A percentile compares a stretch with the other conserved stretches of the same genome.
These are phyloP conservation scores for Kappamyces sp. DNA, from an alignment of 192 early-diverging fungal genomes.

Conservation along the genomic window DNA sequence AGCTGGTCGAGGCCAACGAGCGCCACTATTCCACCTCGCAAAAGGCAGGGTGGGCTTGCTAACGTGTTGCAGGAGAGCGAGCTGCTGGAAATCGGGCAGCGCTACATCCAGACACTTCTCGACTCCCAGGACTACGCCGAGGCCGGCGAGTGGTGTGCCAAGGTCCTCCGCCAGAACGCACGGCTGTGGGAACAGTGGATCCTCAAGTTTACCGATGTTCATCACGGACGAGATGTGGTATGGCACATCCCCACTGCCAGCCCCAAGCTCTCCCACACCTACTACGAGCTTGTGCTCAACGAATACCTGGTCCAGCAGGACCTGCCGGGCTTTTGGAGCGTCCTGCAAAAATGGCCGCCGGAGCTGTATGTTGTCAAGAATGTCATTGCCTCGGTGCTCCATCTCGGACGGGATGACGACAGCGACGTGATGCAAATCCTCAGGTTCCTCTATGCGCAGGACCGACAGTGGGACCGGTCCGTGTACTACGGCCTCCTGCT, in stretches of 20 bases:
- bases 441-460: constrained; percentile 50
- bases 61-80: neutral
- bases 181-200: constrained; percentile 89
- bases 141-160: constrained; percentile 66
- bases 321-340: constrained; percentile 45
- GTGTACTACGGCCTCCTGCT: constrained; percentile 76
- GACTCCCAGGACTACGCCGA: constrained; percentile 43
- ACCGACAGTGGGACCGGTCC: constrained; percentile 69
- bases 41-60: neutral
- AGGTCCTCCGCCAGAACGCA: constrained; percentile 63
- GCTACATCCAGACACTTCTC: constrained; percentile 13
- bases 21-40: neutral
- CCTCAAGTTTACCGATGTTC: constrained; percentile 74
- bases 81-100: constrained; percentile 15
- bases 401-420: constrained; percentile 51
- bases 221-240: constrained; percentile 59
- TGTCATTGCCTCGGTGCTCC: constrained; percentile 73
- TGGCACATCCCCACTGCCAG: constrained; percentile 68
- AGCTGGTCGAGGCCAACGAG: too few relatives aligned
- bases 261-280: constrained; percentile 66
- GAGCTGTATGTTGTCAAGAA: constrained; percentile 66
- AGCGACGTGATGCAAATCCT: too few relatives aligned
- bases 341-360: constrained; percentile 75
- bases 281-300: constrained; percentile 85
- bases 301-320: constrained; percentile 58